Conservation (phyloP, 129 eudicot species). For the Flaveria sonorensis region DNA sequence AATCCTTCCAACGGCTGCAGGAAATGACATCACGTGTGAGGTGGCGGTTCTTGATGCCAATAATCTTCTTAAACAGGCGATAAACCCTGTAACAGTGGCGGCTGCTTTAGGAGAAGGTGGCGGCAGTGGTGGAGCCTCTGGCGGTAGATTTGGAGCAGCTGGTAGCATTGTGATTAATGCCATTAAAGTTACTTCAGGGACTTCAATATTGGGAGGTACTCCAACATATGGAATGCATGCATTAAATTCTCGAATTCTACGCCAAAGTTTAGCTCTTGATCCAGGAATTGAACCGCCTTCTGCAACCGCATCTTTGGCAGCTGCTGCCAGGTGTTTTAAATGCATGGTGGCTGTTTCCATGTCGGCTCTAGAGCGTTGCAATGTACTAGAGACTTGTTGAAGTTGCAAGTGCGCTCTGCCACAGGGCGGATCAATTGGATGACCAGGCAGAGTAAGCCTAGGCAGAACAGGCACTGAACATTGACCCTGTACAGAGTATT, state of each 20-base stretch:
- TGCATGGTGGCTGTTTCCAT: conserved; percentile 79
- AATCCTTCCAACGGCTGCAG: conserved; percentile 97
- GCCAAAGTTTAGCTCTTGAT: conserved; percentile 97
- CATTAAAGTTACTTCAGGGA: conserved; percentile 98
- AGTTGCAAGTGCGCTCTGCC: conserved; percentile 73
- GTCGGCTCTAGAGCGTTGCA: conserved; percentile 55
- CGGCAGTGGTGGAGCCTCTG: conserved; percentile 89
- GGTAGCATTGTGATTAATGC: conserved; percentile 97
- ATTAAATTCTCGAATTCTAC: conserved; percentile 93
- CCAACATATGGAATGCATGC: conserved; percentile 88
- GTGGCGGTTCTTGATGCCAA: conserved; percentile 84
- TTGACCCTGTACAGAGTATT: conserved; percentile 63
- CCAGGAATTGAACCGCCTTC: conserved; percentile 98
- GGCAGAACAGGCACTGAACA: conserved; percentile 87
- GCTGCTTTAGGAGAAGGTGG: conserved; percentile 99
- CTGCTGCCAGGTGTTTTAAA: conserved; percentile 90
- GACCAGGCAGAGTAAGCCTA: conserved; percentile 96
- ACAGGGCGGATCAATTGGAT: conserved; percentile 96
- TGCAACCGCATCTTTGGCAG: conserved; percentile 96
- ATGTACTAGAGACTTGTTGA: conserved; percentile 43
- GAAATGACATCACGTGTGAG: conserved; percentile 94
- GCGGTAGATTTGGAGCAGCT: conserved; percentile 89
- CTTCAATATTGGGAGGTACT: conserved; percentile 80
- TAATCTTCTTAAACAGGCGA: conserved; percentile 84
- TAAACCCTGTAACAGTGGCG: conserved; percentile 88